A percentile compares a stretch with the other conserved stretches of the same genome.
Conservation (phyloP, 495 filamentous ascomycete species). For the Trichoderma orchidacearum region DNA sequence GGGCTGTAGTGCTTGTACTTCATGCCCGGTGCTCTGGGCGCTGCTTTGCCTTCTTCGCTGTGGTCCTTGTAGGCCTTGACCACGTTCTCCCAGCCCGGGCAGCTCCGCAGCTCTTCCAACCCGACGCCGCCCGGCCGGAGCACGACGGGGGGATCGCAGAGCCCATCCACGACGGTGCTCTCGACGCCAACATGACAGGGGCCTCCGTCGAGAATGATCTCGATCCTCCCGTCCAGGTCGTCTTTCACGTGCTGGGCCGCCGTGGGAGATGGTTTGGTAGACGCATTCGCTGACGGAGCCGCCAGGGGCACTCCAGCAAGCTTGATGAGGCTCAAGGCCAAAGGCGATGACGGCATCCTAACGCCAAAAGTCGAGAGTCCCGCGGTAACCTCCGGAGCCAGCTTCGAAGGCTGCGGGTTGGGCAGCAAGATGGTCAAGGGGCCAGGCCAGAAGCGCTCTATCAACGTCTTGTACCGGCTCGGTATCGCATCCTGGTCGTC, state of each 20-base stretch:
- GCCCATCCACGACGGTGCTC: slow-evolving; percentile 90
- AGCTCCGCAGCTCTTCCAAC: slow-evolving; percentile 61
- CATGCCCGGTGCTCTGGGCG: slow-evolving; percentile 87
- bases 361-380: slow-evolving; percentile 73
- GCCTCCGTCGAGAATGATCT: slow-evolving; percentile 82
- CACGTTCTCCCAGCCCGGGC: slow-evolving; percentile 69
- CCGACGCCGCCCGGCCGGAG: slow-evolving; percentile 85
- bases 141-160: slow-evolving; percentile 65
- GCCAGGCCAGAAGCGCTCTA: slow-evolving; percentile 84
- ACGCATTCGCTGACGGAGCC: slow-evolving; percentile 91
- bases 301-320: slow-evolving; percentile 66
- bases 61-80: slow-evolving; percentile 61
- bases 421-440: slow-evolving; percentile 86
- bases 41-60: slow-evolving; percentile 34
- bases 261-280: slow-evolving; percentile 82
- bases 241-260: slow-evolving; percentile 77
- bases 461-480: slow-evolving; percentile 66
- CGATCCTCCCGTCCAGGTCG: slow-evolving; percentile 74
- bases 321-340: slow-evolving; percentile 78
- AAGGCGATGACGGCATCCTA: slow-evolving; percentile 70
- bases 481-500: slow-evolving; percentile 46
- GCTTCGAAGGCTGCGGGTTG: slow-evolving; percentile 48
- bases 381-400: slow-evolving; percentile 82
- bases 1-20: slow-evolving; percentile 98
- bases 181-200: slow-evolving; percentile 80